Conservation (phyloP, 768 basidiomycete genomes). For the Terana coerulea region DNA sequence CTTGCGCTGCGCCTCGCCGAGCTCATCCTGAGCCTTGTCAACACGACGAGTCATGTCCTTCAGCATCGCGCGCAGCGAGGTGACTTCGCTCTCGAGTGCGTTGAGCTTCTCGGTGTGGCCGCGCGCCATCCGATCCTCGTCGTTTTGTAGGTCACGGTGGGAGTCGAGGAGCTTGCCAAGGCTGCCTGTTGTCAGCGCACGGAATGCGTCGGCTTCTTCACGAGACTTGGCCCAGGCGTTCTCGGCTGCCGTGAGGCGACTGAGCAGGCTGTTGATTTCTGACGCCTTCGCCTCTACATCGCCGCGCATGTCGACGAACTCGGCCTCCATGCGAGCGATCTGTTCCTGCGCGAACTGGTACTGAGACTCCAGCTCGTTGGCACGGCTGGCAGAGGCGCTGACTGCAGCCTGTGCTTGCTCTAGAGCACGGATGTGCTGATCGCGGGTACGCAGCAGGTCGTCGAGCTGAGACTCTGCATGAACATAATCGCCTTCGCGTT, state of each 20-base stretch:
- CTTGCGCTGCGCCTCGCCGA: slow-evolving; percentile 64
- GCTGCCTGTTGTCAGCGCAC: slow-evolving; percentile 80
- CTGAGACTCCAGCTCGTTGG: slow-evolving; percentile 74
- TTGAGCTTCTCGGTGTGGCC: slow-evolving; percentile 81
- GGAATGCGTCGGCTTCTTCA: slow-evolving; percentile 88
- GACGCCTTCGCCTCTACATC: slow-evolving; percentile 74
- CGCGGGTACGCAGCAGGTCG: slow-evolving; percentile 64
- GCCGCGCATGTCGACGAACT: slow-evolving; percentile 72
- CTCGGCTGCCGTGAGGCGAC: slow-evolving; percentile 74
- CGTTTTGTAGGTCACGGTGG: slow-evolving; percentile 79
- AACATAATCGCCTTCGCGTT: slow-evolving; percentile 74
- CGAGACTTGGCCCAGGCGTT: slow-evolving; percentile 90
- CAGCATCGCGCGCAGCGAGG: slow-evolving; percentile 74
- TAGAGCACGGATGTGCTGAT: slow-evolving; percentile 83
- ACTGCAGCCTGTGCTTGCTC: slow-evolving; percentile 83
- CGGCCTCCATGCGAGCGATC: slow-evolving; percentile 66
- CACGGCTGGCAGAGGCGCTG: slow-evolving; percentile 67
- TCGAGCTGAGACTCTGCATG: slow-evolving; percentile 64
- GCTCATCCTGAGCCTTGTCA: slow-evolving; percentile 63
- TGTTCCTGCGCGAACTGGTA: slow-evolving; percentile 69
- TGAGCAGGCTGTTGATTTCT: slow-evolving; percentile 69
- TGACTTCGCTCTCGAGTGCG: slow-evolving; percentile 74
- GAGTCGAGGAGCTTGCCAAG: slow-evolving; percentile 86
- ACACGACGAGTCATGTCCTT: slow-evolving; percentile 70
- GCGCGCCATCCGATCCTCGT: slow-evolving; percentile 72